Evolutionary conservation across 176 grass and related monocot genomes (phyloP).

Genomic region (Panicum miliaceum): DNA sequence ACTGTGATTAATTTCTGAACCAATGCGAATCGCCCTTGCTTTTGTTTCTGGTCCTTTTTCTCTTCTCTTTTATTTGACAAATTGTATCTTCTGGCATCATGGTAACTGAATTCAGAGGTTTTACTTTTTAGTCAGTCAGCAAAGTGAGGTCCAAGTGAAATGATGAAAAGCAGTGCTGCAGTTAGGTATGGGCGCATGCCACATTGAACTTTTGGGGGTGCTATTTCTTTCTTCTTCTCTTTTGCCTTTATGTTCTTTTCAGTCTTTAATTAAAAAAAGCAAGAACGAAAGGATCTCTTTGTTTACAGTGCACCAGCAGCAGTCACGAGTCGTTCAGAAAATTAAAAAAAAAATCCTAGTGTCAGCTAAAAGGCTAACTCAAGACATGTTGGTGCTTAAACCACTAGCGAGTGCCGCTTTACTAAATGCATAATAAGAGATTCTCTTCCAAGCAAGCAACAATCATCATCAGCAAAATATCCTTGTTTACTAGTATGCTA

Average conservation of each 20-base stretch:
- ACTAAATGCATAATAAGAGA: background rate
- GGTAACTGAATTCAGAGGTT: background rate
- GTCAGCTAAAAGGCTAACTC: background rate
- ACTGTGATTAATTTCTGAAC: background rate
- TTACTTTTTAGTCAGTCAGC: background rate
- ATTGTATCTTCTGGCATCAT: background rate
- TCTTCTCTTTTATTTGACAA: background rate
- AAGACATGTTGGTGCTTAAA: background rate
- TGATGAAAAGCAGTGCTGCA: conserved; percentile 21
- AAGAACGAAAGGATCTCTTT: background rate
- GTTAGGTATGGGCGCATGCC: conserved; percentile 14
- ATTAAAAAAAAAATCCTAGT: background rate
- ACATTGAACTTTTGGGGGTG: background rate
- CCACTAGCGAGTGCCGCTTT: background rate
- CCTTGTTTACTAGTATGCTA: no score
- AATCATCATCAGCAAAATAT: background rate
- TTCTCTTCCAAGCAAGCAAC: background rate
- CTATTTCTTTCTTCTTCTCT: conserved; percentile 28
- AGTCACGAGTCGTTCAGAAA: background rate
- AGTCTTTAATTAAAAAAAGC: background rate
- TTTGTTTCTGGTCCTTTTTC: background rate
- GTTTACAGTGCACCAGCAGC: background rate
- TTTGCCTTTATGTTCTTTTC: conserved; percentile 12
- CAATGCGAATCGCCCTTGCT: background rate
- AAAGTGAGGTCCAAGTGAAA: background rate